Evolutionary conservation across 371 early-diverging fungal genomes (phyloP), one percentile per base, ranked within the genome.

Genomic region (Mortierella sp.): DNA sequence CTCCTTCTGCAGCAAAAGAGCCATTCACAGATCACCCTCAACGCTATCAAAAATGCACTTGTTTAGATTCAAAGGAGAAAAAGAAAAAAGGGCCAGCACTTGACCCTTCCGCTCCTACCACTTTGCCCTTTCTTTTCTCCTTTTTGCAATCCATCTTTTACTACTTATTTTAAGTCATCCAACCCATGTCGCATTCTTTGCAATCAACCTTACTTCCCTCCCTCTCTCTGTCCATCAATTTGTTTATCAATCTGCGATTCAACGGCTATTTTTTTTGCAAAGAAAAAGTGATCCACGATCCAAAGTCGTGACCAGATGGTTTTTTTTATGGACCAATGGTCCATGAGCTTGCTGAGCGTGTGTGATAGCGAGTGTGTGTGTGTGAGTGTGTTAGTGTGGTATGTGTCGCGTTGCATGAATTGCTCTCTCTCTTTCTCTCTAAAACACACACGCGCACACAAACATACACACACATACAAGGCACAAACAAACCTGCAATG

Each of bases 321-420:
- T 7, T 32, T 63, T 2, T 35, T 63, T 35, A 18, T 63, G 63
- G 35, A n/a, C 56, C 56, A n/a, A 11, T 55, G 56, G 56, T n/a
- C 56, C 56, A n/a, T 55, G n/a, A 55, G 56, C 11, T 55, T 55
- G 27, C 27, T n/a, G 27, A 7, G 58, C 27, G 60, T 35, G 14
- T 32, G 60, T 32, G 60, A 5, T 10, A 14, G 60, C 27, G 58
- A 11, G 58, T 27, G 27, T 16, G 35, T 32, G 35, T 32, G 32
- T 32, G 32, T 35, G n/a, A n/a, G 2, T 60, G 16, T 18, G 18
- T 60, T 16, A 35, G 38, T 24, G 68, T 41, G 41, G 38, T 38
- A 38, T 68, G 68, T 41, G 68, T n/a, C 32, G 48, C 35, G 29
- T 58, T 63, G 44, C 60, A 46, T 44, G 75, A 75, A 60, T 24